Conservation (phyloP, 2,329 filamentous ascomycete genomes). For the Paracoccidioides lutzii region DNA sequence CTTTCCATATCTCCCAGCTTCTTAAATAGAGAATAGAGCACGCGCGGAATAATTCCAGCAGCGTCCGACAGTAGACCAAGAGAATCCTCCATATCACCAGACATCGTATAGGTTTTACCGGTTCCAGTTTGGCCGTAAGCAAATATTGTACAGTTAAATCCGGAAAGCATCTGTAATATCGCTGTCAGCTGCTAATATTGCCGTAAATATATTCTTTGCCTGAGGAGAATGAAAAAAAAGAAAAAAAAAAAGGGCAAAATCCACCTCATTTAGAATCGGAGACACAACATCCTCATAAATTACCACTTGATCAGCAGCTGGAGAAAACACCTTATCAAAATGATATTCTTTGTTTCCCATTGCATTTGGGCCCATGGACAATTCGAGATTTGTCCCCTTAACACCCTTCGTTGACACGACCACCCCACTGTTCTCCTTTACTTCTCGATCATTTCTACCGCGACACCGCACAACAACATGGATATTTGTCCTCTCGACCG, state of each 20-base stretch:
- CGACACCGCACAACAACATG: constrained; percentile 93
- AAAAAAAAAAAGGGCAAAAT: neutral
- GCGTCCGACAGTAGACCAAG: constrained; percentile 76
- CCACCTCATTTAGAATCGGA: constrained; percentile 65
- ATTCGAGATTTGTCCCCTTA: constrained; percentile 67
- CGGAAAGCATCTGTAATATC: constrained; percentile 61
- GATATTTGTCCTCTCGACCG: constrained; percentile 57
- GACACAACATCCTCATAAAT: constrained; percentile 91
- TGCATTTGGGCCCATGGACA: constrained; percentile 86
- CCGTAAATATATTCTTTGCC: too few species aligned
- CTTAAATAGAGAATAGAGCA: constrained; percentile 72
- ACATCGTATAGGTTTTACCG: constrained; percentile 99
- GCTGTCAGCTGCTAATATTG: constrained; percentile 6
- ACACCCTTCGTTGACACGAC: constrained; percentile 81
- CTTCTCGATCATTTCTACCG: constrained; percentile 82
- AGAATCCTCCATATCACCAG: constrained; percentile 84
- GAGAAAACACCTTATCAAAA: constrained; percentile 95
- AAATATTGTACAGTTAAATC: constrained; percentile 97
- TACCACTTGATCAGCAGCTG: constrained; percentile 84
- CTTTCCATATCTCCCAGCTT: constrained; percentile 75
- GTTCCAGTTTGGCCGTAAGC: constrained; percentile 97
- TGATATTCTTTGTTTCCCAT: constrained; percentile 92
- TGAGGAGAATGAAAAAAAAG: too few species aligned
- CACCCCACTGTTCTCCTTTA: constrained; percentile 86
- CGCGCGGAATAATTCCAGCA: constrained; percentile 89